Evolutionary conservation across 1,284 basidiomycete genomes (phyloP).

Genomic region (Rhodotorula mucilaginosa): DNA sequence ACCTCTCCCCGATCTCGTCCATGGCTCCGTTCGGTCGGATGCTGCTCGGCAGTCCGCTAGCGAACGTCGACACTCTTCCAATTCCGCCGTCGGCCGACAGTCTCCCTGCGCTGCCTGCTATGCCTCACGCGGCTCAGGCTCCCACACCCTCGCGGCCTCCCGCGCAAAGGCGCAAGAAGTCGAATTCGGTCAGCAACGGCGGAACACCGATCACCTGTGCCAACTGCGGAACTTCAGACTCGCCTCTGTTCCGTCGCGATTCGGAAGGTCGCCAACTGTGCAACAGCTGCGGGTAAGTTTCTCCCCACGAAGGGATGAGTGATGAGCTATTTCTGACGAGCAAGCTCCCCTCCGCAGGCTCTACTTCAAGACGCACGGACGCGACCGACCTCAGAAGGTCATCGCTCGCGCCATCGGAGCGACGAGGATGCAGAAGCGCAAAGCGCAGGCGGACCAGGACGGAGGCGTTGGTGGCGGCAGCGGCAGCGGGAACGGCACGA

Average conservation of each 20-base stretch:
- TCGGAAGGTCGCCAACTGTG: conserved; percentile 82
- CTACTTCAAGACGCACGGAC: conserved; percentile 33
- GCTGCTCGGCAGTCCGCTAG: neutral
- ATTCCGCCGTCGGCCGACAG: neutral
- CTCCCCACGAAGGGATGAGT: too few species aligned
- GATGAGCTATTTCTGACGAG: neutral
- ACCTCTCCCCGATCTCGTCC: neutral
- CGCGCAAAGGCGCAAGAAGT: conserved; percentile 9
- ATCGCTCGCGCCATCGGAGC: conserved; percentile 28
- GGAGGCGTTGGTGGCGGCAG: neutral
- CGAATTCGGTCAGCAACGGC: conserved; percentile 1
- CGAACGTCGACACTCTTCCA: neutral
- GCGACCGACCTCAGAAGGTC: conserved; percentile 28
- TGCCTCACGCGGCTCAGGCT: neutral
- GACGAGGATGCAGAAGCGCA: conserved; percentile 28
- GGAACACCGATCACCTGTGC: conserved; percentile 57
- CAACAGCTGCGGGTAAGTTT: conserved; percentile 60
- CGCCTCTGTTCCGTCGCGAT: conserved; percentile 85
- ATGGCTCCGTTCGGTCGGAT: neutral
- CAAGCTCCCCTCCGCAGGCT: conserved; percentile 1
- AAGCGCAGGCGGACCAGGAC: conserved; percentile 7
- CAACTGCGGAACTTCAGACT: conserved; percentile 89
- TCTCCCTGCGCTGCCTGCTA: neutral
- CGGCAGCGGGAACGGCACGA: neutral
- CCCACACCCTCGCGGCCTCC: neutral